phyloP scores from a whole-genome alignment of 495 filamentous ascomycete species.

The Lindgomyces ingoldianus region DNA sequence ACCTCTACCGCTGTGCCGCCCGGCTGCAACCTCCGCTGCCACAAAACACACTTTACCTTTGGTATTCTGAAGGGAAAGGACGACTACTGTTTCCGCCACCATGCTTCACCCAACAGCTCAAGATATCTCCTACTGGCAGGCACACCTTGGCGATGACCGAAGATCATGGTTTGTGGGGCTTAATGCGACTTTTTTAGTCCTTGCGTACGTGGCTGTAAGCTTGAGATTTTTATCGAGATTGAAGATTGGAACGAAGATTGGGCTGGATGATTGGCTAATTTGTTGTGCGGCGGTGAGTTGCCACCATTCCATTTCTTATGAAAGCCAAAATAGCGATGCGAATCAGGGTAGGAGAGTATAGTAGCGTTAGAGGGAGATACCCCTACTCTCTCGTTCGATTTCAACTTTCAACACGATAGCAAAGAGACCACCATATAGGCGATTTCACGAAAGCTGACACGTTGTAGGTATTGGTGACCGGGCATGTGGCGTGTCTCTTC shows the following conservation, averaged over 20 bases:
- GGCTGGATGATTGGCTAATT: conserved; percentile 24
- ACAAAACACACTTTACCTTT: not conserved
- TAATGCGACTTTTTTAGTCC: conserved; percentile 5
- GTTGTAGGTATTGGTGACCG: conserved; percentile 3
- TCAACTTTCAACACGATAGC: not conserved
- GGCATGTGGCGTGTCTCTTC: conserved; percentile 11
- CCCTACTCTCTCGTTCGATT: too few species aligned
- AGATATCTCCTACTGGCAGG: conserved; percentile 10
- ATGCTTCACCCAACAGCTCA: conserved; percentile 7
- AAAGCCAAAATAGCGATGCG: not conserved
- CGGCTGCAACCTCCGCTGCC: not conserved
- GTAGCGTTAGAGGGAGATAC: not conserved
- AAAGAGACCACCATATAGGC: not conserved
- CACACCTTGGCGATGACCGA: conserved; percentile 11
- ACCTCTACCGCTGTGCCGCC: not conserved
- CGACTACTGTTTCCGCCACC: not conserved
- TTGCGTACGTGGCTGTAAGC: conserved; percentile 8
- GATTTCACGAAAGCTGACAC: not conserved
- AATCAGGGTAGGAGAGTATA: not conserved
- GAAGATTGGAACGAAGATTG: conserved; percentile 17
- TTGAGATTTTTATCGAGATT: conserved; percentile 9
- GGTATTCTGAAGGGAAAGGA: not conserved
- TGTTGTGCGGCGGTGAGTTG: conserved; percentile 4
- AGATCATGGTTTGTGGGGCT: conserved; percentile 6
- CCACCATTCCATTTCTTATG: not conserved